These are phyloP conservation scores for Annulohypoxylon moriforme DNA, from an alignment of 495 filamentous ascomycete species.

Conservation along the genomic window DNA sequence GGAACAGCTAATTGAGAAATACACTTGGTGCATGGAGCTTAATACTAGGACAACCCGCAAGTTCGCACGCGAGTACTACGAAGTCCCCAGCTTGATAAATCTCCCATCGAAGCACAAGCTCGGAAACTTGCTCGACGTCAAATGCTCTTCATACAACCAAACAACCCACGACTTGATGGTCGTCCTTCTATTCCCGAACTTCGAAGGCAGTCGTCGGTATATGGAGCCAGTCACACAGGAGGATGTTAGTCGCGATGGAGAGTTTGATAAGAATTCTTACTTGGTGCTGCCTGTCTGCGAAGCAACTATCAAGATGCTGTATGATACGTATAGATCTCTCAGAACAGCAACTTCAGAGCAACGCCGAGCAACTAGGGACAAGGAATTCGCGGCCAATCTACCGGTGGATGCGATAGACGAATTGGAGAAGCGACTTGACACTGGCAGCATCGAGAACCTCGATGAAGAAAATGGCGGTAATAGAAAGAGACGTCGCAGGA, in stretches of 20 bases:
- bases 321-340: constrained; percentile 25
- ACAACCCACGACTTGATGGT: constrained; percentile 27
- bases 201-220: constrained; percentile 5
- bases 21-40: constrained; percentile 1
- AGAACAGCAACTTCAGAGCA: constrained; percentile 26
- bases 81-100: constrained; percentile 17
- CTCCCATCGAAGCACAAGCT: constrained; percentile 34
- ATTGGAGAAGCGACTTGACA: constrained; percentile 20
- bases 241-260: background rate
- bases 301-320: constrained; percentile 36
- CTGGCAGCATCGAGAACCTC: background rate
- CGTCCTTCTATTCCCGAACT: constrained; percentile 7
- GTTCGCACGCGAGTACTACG: constrained; percentile 39
- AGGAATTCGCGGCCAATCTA: constrained; percentile 24
- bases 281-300: constrained; percentile 22
- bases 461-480: background rate
- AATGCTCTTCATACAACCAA: constrained; percentile 26
- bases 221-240: constrained; percentile 24
- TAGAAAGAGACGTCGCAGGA: constrained; percentile 28
- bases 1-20: constrained; percentile 26
- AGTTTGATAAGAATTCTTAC: constrained; percentile 6
- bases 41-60: constrained; percentile 13
- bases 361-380: constrained; percentile 33
- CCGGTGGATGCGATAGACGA: constrained; percentile 31
- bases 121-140: constrained; percentile 37